These are phyloP conservation scores for Brassica juncea DNA, from an alignment of 345 rosid species.

Conservation along the genomic window DNA sequence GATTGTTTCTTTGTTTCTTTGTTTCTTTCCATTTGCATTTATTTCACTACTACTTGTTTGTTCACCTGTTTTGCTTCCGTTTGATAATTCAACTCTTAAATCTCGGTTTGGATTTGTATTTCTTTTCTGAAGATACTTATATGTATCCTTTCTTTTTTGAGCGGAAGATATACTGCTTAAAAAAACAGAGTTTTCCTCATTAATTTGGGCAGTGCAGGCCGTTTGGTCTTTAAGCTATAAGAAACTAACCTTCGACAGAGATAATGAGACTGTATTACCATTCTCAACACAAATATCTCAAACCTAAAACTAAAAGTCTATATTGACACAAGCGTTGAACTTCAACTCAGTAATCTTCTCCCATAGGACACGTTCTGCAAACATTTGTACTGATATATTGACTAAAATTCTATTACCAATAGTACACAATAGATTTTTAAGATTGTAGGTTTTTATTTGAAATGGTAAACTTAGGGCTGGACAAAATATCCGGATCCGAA, in stretches of 20 bases:
- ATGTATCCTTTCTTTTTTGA: background rate
- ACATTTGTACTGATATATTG: too few relatives aligned
- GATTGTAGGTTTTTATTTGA: too few relatives aligned
- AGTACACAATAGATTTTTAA: too few relatives aligned
- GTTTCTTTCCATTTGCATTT: background rate
- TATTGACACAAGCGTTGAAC: too few relatives aligned
- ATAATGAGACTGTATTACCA: background rate
- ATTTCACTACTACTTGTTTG: background rate
- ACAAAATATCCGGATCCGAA: too few relatives aligned
- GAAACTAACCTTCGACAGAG: background rate
- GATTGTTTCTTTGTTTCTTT: conserved; percentile 5
- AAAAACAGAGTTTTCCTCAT: background rate
- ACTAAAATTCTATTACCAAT: too few relatives aligned
- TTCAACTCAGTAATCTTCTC: too few relatives aligned
- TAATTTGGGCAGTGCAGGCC: background rate
- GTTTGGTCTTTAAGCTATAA: too few relatives aligned
- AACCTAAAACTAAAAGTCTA: too few relatives aligned
- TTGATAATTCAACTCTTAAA: background rate
- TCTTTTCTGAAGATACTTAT: background rate
- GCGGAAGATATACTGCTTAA: background rate
- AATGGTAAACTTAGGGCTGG: too few relatives aligned
- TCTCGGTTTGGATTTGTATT: background rate
- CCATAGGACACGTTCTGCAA: too few relatives aligned
- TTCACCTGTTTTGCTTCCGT: conserved; percentile 5
- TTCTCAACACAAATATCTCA: too few relatives aligned